phyloP scores from a whole-genome alignment of 2,329 filamentous ascomycete genomes.

The Colletotrichum sansevieriae region DNA sequence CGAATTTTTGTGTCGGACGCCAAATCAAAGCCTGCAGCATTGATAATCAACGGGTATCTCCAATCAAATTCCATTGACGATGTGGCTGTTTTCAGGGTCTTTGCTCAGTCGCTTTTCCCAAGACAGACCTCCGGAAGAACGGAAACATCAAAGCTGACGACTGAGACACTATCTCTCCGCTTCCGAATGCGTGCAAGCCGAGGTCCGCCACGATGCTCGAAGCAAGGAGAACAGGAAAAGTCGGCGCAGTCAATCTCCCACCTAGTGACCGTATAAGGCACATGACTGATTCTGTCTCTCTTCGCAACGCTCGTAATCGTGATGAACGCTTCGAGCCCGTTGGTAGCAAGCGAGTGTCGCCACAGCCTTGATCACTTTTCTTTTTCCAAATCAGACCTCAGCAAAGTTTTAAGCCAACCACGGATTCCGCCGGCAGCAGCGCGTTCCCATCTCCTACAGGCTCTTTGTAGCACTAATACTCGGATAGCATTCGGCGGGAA shows the following conservation, averaged over 20 bases:
- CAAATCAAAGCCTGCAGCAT: background rate
- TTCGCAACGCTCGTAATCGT: background rate
- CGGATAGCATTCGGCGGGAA: too few species aligned
- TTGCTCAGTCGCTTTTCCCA: conserved; percentile 3
- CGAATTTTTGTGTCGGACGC: conserved; percentile 2
- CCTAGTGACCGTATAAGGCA: background rate
- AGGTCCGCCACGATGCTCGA: conserved; percentile 13
- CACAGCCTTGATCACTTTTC: too few species aligned
- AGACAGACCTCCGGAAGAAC: conserved; percentile 4
- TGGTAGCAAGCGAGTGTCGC: too few species aligned
- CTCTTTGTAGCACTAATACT: too few species aligned
- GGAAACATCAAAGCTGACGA: conserved; percentile 22
- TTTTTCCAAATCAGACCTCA: too few species aligned
- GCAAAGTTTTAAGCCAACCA: too few species aligned
- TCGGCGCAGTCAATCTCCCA: conserved; percentile 6
- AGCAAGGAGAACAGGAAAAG: background rate
- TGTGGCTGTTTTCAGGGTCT: conserved; percentile 29
- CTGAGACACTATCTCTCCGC: conserved; percentile 18
- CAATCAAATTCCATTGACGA: background rate
- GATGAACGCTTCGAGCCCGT: too few species aligned
- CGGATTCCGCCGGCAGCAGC: too few species aligned
- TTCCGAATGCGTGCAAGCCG: conserved; percentile 19
- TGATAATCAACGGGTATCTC: background rate
- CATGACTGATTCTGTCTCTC: background rate
- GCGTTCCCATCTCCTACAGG: too few species aligned